Evolutionary conservation across 805 yeast species (phyloP).

Genomic region (Sugiyamaella qingdaonensis): DNA sequence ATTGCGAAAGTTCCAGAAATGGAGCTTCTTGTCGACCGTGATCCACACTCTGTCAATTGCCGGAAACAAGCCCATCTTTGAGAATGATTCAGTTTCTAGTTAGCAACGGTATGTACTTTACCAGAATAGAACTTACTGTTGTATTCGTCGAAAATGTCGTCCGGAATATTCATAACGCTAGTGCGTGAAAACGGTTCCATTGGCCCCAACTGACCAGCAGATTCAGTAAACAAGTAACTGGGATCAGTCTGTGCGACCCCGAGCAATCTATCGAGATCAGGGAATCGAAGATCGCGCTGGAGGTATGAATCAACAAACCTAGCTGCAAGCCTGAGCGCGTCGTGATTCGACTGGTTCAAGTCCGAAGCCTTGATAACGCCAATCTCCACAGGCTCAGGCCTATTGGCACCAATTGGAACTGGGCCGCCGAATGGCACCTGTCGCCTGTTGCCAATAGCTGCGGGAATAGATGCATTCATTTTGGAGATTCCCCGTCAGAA

Average conservation of each 20-base stretch:
- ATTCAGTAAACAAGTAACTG: slow-evolving; percentile 23
- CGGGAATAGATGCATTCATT: too few species aligned
- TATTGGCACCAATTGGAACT: background rate
- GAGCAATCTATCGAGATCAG: slow-evolving; percentile 31
- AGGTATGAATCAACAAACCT: slow-evolving; percentile 27
- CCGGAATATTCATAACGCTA: slow-evolving; percentile 69
- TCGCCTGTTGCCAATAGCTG: too few species aligned
- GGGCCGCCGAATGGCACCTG: background rate
- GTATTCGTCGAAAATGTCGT: slow-evolving; percentile 68
- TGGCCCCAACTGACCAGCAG: slow-evolving; percentile 22
- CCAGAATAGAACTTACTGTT: slow-evolving; percentile 32
- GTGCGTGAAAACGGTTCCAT: slow-evolving; percentile 69
- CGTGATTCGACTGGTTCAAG: slow-evolving; percentile 13
- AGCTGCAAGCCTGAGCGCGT: slow-evolving; percentile 26
- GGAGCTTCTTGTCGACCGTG: slow-evolving; percentile 71
- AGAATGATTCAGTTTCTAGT: slow-evolving; percentile 49
- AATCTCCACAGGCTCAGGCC: slow-evolving; percentile 6
- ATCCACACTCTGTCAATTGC: slow-evolving; percentile 84
- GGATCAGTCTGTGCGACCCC: background rate
- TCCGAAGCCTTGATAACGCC: slow-evolving; percentile 18
- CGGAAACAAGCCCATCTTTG: slow-evolving; percentile 79
- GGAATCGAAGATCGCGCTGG: slow-evolving; percentile 30
- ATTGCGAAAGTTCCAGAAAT: slow-evolving; percentile 74
- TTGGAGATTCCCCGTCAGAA: too few species aligned
- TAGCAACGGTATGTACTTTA: background rate